phyloP scores from a whole-genome alignment of 352 stramenopile genomes.

The Globisporangium ultimum region DNA sequence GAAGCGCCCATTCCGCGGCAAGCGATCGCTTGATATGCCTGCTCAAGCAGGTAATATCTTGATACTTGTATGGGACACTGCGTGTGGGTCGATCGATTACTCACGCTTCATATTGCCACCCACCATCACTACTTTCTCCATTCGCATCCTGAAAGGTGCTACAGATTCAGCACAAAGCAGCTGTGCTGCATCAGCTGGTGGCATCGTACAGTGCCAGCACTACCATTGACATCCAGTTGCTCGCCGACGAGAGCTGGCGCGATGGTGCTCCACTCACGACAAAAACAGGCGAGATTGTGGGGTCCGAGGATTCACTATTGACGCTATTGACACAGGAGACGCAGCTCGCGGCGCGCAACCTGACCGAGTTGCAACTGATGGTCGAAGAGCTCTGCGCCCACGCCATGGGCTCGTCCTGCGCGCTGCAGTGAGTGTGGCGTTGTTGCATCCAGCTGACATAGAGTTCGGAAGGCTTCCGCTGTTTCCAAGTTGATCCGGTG shows the following conservation, averaged over 20 bases:
- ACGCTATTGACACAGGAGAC: neutral
- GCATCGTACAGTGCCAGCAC: conserved; percentile 30
- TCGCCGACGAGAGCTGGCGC: conserved; percentile 8
- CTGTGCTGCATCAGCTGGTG: conserved; percentile 28
- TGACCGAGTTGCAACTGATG: conserved; percentile 30
- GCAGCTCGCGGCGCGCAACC: conserved; percentile 6
- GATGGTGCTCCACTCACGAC: neutral
- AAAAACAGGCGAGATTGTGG: neutral
- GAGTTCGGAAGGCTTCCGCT: neutral
- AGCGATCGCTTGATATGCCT: neutral
- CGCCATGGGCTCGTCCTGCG: conserved; percentile 34
- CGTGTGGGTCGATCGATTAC: neutral
- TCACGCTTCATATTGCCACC: neutral
- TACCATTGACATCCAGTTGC: conserved; percentile 30
- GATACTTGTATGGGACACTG: neutral
- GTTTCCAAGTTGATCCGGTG: conserved; percentile 1
- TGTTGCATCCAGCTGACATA: neutral
- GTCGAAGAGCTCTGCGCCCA: conserved; percentile 42
- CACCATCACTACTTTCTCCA: neutral
- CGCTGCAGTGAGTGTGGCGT: conserved; percentile 24
- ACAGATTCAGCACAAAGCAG: conserved; percentile 22
- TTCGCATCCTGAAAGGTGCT: conserved; percentile 19
- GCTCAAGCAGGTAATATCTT: neutral
- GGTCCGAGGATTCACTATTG: neutral
- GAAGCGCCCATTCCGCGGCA: neutral